Conservation (phyloP, 2,329 filamentous ascomycete species). For the Lachnellula suecica region DNA sequence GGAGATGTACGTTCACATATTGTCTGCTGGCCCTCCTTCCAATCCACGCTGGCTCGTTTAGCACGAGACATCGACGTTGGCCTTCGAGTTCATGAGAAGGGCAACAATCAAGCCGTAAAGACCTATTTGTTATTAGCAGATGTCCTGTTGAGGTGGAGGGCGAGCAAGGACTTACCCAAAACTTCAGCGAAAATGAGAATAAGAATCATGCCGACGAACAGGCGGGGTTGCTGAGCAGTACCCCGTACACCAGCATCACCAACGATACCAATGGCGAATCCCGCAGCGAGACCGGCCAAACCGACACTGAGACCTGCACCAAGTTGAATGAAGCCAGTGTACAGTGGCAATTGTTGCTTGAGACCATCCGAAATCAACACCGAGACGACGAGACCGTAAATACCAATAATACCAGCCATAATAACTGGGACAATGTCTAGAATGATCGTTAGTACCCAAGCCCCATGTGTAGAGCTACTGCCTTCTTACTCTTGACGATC, state of each 20-base stretch:
- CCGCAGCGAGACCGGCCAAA: conserved; percentile 79
- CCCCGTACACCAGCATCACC: conserved; percentile 87
- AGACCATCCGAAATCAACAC: conserved; percentile 83
- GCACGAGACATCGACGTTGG: conserved; percentile 62
- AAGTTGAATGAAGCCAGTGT: conserved; percentile 82
- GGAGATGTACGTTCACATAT: conserved; percentile 27
- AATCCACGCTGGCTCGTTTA: conserved; percentile 37
- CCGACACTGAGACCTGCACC: conserved; percentile 81
- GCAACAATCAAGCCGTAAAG: conserved; percentile 99
- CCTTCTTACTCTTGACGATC: conserved; percentile 93
- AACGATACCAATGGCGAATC: conserved; percentile 84
- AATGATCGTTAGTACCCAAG: conserved; percentile 16
- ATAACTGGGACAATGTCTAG: conserved; percentile 98
- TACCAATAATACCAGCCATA: conserved; percentile 99
- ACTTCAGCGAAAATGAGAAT: conserved; percentile 87
- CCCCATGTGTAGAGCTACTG: neutral
- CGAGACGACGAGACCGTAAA: conserved; percentile 89
- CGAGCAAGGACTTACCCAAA: conserved; percentile 55
- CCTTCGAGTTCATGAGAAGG: conserved; percentile 99
- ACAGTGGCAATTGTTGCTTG: conserved; percentile 69
- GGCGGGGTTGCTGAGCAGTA: conserved; percentile 67
- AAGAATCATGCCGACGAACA: conserved; percentile 79
- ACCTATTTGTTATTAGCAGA: conserved; percentile 55
- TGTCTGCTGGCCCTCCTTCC: conserved; percentile 28
- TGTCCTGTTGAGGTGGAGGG: conserved; percentile 1